These are phyloP conservation scores for Trichoderma gamsii DNA, from an alignment of 495 filamentous ascomycete genomes.

Conservation along the genomic window DNA sequence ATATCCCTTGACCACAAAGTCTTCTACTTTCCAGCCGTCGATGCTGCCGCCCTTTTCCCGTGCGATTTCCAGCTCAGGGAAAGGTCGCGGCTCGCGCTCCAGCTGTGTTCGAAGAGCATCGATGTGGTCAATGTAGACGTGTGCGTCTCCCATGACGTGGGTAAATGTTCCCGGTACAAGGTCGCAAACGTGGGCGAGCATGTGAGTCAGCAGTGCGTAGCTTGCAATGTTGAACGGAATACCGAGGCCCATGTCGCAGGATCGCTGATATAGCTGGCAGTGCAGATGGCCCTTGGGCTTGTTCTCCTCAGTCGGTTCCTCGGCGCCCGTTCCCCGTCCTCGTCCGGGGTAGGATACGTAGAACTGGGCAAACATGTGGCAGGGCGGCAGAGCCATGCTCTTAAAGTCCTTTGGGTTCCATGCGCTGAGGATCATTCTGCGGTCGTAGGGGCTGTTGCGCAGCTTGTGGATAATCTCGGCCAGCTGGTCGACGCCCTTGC, in stretches of 20 bases:
- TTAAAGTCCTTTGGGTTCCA: slow-evolving; percentile 87
- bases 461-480: slow-evolving; percentile 80
- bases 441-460: slow-evolving; percentile 73
- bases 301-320: slow-evolving; percentile 26
- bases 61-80: slow-evolving; percentile 69
- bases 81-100: slow-evolving; percentile 68
- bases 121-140: slow-evolving; percentile 90
- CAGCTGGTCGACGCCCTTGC: slow-evolving; percentile 87
- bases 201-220: slow-evolving; percentile 89
- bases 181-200: slow-evolving; percentile 81
- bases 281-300: slow-evolving; percentile 61
- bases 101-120: slow-evolving; percentile 79
- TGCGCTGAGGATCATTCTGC: slow-evolving; percentile 79
- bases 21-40: slow-evolving; percentile 82
- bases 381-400: slow-evolving; percentile 92
- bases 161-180: slow-evolving; percentile 77
- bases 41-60: slow-evolving; percentile 59
- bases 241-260: slow-evolving; percentile 93
- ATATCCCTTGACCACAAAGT: slow-evolving; percentile 85
- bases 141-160: slow-evolving; percentile 93
- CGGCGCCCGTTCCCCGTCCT: slow-evolving; percentile 21
- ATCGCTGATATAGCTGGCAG: slow-evolving; percentile 87
- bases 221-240: slow-evolving; percentile 96
- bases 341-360: slow-evolving; percentile 73
- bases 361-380: slow-evolving; percentile 99